phyloP scores from a whole-genome alignment of 257 asterid genomes.

The Agastache rugosa region DNA sequence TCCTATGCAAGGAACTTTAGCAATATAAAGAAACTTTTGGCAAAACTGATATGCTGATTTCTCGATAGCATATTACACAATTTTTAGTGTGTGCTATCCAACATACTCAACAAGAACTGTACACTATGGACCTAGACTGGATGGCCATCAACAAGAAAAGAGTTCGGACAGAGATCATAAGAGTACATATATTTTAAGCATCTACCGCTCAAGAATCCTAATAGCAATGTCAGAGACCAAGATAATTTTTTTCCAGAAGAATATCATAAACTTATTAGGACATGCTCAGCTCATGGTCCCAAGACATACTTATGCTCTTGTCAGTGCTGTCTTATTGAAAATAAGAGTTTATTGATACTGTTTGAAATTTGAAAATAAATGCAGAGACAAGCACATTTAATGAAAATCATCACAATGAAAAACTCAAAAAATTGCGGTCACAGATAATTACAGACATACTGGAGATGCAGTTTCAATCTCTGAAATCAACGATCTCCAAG shows the following conservation, averaged over 20 bases:
- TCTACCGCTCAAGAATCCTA: background rate
- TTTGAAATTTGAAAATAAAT: background rate
- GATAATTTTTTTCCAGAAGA: background rate
- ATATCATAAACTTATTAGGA: background rate
- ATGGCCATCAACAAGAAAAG: conserved; percentile 21
- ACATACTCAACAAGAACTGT: background rate
- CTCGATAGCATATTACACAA: conserved; percentile 10
- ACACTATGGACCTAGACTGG: background rate
- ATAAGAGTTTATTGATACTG: background rate
- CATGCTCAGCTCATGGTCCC: conserved; percentile 17
- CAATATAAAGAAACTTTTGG: background rate
- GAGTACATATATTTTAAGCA: background rate
- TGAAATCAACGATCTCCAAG: conserved; percentile 67
- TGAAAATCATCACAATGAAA: background rate
- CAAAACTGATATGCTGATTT: conserved; percentile 6
- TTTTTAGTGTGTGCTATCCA: conserved; percentile 2
- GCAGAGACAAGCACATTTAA: conserved; percentile 8
- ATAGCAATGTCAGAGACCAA: conserved; percentile 11
- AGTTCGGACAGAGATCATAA: background rate
- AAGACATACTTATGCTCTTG: background rate
- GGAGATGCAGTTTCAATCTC: conserved; percentile 63
- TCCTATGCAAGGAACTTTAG: conserved; percentile 11
- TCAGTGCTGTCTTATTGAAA: background rate
- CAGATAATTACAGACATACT: conserved; percentile 47
- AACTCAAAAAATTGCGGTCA: background rate